Evolutionary conservation across 2,329 filamentous ascomycete genomes (phyloP), one percentile per base, ranked within the genome.

Genomic region (Cryoendolithus antarcticus): DNA sequence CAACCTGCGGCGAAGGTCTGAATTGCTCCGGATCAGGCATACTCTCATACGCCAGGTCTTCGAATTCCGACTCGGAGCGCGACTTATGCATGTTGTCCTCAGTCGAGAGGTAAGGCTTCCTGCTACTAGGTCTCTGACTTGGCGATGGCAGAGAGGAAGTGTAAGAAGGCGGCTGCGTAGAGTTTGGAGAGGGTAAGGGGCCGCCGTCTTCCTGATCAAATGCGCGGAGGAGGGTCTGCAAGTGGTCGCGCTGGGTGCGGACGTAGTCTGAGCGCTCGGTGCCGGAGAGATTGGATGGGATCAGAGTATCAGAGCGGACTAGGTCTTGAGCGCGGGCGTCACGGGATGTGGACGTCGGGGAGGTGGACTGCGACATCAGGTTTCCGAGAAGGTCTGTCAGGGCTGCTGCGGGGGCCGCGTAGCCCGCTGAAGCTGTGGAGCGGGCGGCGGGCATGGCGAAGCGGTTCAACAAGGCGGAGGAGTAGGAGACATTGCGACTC

Each of bases 31-130:
- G 56, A 39, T 59, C 56, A n/a, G 57, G 56, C 50, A 61, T 57
- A 9, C 55, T 42, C 44, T 61, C 58, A 34, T 58, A 59, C 8
- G 49, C 54, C 2, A 61, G 48, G 39, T 61, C 57, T 42, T 93
- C 86, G 55, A 95, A 95, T 51, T 93, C 89, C 12, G 74, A 75
- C 57, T 94, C 86, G 58, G 84, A 93, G 47, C 78, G 77, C 55
- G 83, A 89, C 64, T 89, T 89, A 51, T 75, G 80, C 52, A 93
- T 63, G 3, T 67, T 75, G 7, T 50, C 46, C 11, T 42, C 38
- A 9, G 46, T 43, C 8, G 48, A 44, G 9, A 50, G 49, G 42
- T 52, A 53, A 6, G 50, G 47, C 39, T 56, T 57, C 12, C 54
- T 50, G 10, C 50, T 48, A 3, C 50, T 47, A 4, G 40, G 30